phyloP scores from a whole-genome alignment of 73 alveolate genomes.

The Symbiodinium pilosum region DNA sequence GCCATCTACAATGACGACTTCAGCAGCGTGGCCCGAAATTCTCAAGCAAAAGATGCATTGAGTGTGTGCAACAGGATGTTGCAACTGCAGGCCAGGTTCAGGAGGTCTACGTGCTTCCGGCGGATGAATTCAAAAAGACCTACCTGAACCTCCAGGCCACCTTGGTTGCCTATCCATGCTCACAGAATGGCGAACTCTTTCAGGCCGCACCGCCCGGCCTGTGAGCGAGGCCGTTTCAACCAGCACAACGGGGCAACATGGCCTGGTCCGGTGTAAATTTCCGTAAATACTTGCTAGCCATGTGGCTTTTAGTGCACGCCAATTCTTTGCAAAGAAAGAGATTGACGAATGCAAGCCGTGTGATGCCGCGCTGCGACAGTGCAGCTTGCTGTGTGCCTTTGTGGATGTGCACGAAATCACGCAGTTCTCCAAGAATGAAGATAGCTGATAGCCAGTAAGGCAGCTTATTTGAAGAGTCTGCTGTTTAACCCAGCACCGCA shows the following conservation, averaged over 20 bases:
- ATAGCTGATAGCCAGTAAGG: too few relatives aligned
- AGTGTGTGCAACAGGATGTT: background rate
- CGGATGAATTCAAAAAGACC: background rate
- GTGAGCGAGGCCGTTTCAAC: background rate
- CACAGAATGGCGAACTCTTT: background rate
- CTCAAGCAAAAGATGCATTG: background rate
- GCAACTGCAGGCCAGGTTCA: background rate
- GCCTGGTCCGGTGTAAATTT: too few relatives aligned
- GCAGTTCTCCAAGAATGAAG: too few relatives aligned
- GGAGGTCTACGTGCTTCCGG: background rate
- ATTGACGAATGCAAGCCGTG: too few relatives aligned
- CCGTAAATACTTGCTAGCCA: too few relatives aligned
- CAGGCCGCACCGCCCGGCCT: background rate
- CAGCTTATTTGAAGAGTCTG: too few relatives aligned
- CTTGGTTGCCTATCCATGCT: background rate
- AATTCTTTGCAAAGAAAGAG: too few relatives aligned
- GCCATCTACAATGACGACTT: background rate
- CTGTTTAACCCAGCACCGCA: too few relatives aligned
- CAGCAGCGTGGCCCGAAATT: background rate
- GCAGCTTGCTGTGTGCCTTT: background rate
- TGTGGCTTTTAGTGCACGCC: background rate
- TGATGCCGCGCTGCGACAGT: background rate
- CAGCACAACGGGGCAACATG: background rate
- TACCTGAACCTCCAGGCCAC: background rate
- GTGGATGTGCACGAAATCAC: background rate